These are phyloP conservation scores for Panicum virgatum DNA, from an alignment of 202 grass and related monocot species.

Conservation along the genomic window DNA sequence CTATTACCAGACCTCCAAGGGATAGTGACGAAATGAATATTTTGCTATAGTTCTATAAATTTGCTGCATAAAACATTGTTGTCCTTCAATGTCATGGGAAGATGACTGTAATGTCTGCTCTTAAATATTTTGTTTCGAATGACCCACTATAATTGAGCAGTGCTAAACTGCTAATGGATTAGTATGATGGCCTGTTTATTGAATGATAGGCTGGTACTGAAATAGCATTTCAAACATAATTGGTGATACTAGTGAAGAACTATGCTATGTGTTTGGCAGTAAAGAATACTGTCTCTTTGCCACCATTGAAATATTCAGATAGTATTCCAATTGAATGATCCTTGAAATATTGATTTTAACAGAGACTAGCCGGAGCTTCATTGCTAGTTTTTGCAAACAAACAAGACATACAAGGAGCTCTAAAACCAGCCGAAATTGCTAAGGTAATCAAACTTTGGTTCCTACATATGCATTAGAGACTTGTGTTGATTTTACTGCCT, in stretches of 20 bases:
- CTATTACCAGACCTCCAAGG: neutral
- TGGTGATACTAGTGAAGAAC: neutral
- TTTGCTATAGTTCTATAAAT: neutral
- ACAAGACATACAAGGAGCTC: constrained; percentile 59
- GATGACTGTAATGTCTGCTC: neutral
- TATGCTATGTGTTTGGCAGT: neutral
- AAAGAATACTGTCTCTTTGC: neutral
- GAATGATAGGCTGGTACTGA: too few species aligned
- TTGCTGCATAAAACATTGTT: neutral
- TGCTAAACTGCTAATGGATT: too few species aligned
- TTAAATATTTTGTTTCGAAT: neutral
- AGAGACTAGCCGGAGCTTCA: constrained; percentile 75
- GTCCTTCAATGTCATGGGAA: neutral
- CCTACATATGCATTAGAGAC: neutral
- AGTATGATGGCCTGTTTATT: too few species aligned
- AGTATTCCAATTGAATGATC: neutral
- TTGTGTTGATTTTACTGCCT: neutral
- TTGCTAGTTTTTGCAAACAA: constrained; percentile 69
- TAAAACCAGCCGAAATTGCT: neutral
- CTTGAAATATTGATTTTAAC: constrained; percentile 34
- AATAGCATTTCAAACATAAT: neutral
- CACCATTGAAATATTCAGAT: neutral
- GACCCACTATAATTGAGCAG: neutral
- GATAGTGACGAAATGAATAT: neutral
- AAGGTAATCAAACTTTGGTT: constrained; percentile 29